Evolutionary conservation across 305 asterid species (phyloP).

Genomic region (Plantago coronopus): DNA sequence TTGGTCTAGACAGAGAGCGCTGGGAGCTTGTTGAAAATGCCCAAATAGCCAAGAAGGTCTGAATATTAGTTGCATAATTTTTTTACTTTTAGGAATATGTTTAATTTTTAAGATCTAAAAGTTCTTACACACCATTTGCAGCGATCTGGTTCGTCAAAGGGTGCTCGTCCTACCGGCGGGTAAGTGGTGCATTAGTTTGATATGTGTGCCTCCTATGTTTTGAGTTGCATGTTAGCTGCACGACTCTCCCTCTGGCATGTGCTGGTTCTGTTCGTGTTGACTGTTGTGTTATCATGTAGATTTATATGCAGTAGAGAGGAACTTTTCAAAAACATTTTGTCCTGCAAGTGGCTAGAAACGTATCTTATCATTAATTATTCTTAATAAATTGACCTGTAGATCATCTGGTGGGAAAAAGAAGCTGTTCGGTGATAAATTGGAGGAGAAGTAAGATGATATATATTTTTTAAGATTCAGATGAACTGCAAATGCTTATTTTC

Average conservation of each 20-base stretch:
- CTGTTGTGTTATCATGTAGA: background rate
- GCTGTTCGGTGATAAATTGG: conserved; percentile 34
- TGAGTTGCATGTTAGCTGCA: background rate
- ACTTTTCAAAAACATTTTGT: too few species aligned
- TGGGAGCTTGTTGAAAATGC: conserved; percentile 65
- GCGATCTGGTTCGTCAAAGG: conserved; percentile 58
- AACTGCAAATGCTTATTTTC: conserved; percentile 15
- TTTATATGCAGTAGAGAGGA: too few species aligned
- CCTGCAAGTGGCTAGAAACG: conserved; percentile 11
- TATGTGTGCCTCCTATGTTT: conserved; percentile 1
- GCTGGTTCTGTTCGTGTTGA: background rate
- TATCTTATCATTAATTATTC: conserved; percentile 8
- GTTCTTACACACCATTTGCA: conserved; percentile 41
- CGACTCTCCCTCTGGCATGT: background rate
- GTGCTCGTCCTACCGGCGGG: conserved; percentile 46
- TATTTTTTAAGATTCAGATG: conserved; percentile 22
- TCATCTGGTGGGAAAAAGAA: conserved; percentile 53
- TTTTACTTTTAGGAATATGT: conserved; percentile 10
- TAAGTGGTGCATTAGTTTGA: conserved; percentile 22
- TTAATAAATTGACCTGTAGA: conserved; percentile 45
- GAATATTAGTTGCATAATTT: conserved; percentile 4
- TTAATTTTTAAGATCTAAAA: conserved; percentile 31
- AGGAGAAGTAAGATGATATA: conserved; percentile 58
- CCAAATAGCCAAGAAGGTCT: conserved; percentile 49
- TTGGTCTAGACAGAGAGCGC: conserved; percentile 76